Evolutionary conservation across 257 asterid genomes (phyloP).

Genomic region (Solanum arcanum): DNA sequence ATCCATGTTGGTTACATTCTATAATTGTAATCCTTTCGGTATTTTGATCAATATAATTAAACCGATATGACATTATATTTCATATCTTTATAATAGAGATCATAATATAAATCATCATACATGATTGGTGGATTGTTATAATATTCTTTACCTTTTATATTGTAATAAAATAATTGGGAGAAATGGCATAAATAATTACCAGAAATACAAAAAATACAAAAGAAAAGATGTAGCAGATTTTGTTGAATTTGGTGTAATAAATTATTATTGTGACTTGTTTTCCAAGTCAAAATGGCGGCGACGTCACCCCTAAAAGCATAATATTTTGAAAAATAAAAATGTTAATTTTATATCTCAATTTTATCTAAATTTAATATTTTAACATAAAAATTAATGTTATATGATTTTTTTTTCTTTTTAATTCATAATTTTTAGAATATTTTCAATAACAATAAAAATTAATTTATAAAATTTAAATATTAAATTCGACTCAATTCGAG

Average conservation of each 20-base stretch:
- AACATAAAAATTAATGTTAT: too few relatives aligned
- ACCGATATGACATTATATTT: neutral
- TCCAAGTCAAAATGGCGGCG: neutral
- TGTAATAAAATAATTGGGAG: neutral
- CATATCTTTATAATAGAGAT: neutral
- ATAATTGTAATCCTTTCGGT: too few relatives aligned
- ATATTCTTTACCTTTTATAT: neutral
- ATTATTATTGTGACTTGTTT: neutral
- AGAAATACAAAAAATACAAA: neutral
- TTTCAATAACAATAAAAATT: neutral
- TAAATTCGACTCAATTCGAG: rapidly evolving
- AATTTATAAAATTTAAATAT: neutral
- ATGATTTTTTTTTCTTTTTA: neutral
- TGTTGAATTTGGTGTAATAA: neutral
- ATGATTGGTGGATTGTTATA: neutral
- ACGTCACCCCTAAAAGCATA: neutral
- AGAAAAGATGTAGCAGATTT: neutral
- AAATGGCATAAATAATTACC: neutral
- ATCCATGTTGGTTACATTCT: too few relatives aligned
- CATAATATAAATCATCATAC: too few relatives aligned
- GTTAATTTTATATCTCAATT: rapidly evolving
- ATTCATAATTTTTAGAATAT: neutral
- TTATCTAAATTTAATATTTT: neutral
- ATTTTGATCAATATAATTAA: too few relatives aligned
- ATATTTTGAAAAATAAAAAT: neutral